Percentiles rank a stretch among this genome's conserved stretches.
Evolutionary conservation across 306 rosid species (phyloP).

Genomic region (Glycine tomentella): DNA sequence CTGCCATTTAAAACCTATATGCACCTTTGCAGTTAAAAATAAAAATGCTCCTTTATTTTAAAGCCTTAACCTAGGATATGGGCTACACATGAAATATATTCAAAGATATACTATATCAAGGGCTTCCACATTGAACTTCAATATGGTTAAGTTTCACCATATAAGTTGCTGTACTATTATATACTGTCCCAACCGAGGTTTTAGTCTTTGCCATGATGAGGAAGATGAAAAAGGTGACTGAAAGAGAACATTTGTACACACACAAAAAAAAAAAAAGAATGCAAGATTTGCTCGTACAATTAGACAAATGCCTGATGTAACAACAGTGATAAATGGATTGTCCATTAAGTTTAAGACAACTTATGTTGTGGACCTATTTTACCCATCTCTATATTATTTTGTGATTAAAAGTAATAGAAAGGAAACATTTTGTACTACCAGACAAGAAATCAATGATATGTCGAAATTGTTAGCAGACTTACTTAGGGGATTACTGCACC

Average conservation of each 20-base stretch:
- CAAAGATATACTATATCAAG: conserved; percentile 10
- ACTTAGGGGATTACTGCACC: no score
- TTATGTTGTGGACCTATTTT: conserved; percentile 18
- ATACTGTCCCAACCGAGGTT: conserved; percentile 8
- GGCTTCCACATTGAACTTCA: background rate
- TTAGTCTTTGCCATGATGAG: conserved; percentile 14
- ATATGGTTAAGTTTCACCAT: background rate
- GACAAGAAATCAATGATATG: no score
- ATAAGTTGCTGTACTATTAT: conserved; percentile 4
- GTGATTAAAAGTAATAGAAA: no score
- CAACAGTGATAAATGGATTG: conserved; percentile 24
- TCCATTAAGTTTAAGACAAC: conserved; percentile 36
- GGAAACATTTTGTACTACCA: no score
- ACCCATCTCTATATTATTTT: background rate
- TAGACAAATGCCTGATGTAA: conserved; percentile 41
- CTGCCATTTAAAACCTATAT: no score
- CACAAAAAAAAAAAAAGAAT: conserved; percentile 4
- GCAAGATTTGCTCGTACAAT: conserved; percentile 25
- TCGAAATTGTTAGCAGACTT: no score
- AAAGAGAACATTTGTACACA: conserved; percentile 38
- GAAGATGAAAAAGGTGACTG: conserved; percentile 14
- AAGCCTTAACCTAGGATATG: background rate
- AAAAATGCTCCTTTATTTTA: background rate
- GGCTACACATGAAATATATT: background rate
- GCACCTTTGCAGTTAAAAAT: background rate